Percentiles rank a stretch among this genome's conserved stretches.
Evolutionary conservation across 192 early-diverging fungal species (phyloP).

Genomic region (Lunasporangiospora selenospora): DNA sequence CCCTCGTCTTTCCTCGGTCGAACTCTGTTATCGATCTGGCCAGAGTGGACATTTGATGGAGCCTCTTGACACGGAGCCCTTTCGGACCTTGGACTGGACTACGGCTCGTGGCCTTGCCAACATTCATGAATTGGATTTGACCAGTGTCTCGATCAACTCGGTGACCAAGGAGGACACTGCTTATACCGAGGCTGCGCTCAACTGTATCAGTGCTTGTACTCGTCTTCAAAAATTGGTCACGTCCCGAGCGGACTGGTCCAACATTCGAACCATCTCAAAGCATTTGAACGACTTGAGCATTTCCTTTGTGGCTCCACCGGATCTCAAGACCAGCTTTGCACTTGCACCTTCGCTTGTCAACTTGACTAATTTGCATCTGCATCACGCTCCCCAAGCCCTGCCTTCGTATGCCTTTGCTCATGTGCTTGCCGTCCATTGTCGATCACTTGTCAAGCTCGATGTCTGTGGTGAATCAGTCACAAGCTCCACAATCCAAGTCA

Average conservation of each 20-base stretch:
- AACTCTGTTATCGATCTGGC: constrained; percentile 41
- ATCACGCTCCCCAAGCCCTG: constrained; percentile 30
- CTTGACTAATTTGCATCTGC: constrained; percentile 37
- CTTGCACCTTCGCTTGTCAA: constrained; percentile 36
- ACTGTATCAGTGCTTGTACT: constrained; percentile 36
- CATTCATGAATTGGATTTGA: constrained; percentile 34
- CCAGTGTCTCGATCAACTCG: constrained; percentile 35
- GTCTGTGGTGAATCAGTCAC: constrained; percentile 33
- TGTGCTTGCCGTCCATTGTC: constrained; percentile 39
- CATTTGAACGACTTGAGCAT: constrained; percentile 35
- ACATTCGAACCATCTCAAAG: constrained; percentile 33
- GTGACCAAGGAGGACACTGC: constrained; percentile 26
- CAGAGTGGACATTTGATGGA: constrained; percentile 42
- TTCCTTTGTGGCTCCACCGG: constrained; percentile 41
- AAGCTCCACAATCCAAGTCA: constrained; percentile 10
- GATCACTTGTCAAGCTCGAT: constrained; percentile 28
- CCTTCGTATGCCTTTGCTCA: constrained; percentile 35
- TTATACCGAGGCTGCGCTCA: constrained; percentile 41
- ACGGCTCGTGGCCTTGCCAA: constrained; percentile 27
- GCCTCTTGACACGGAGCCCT: constrained; percentile 33
- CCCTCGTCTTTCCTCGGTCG: constrained; percentile 28
- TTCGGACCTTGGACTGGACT: constrained; percentile 20
- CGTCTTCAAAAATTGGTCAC: constrained; percentile 45
- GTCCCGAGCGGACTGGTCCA: constrained; percentile 39
- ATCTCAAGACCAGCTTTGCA: constrained; percentile 40